A percentile compares a stretch with the other conserved stretches of the same genome.
phyloP scores from a whole-genome alignment of 257 asterid species.

The Nicotiana benthamiana region DNA sequence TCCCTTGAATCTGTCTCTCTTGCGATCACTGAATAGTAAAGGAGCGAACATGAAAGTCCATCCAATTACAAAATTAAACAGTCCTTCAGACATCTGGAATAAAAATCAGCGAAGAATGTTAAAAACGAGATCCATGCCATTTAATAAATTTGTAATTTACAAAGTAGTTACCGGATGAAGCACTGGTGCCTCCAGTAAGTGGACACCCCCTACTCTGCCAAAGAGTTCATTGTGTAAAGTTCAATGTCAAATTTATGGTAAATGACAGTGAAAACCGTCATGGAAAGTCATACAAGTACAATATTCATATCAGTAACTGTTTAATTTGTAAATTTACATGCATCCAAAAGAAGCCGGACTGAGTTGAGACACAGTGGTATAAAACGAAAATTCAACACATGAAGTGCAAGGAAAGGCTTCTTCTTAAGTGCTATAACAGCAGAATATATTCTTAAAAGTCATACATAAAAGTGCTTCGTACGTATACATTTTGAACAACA shows the following conservation, averaged over 20 bases:
- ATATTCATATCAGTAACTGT: background rate
- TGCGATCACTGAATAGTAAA: conserved; percentile 69
- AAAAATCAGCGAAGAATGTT: conserved; percentile 9
- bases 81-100: conserved; percentile 82
- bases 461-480: too few relatives aligned
- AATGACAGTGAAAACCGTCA: background rate
- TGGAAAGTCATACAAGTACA: background rate
- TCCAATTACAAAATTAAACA: conserved; percentile 87
- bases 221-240: conserved; percentile 10
- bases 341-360: background rate
- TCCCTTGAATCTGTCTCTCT: conserved; percentile 64
- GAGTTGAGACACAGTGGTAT: background rate
- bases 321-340: background rate
- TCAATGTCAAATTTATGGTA: background rate
- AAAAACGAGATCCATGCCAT: conserved; percentile 1
- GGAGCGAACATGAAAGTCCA: conserved; percentile 96
- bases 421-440: background rate
- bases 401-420: background rate
- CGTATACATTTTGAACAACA: background rate
- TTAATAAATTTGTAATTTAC: background rate
- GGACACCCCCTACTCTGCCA: conserved; percentile 95
- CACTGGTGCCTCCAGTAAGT: conserved; percentile 71
- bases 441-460: background rate
- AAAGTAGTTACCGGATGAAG: conserved; percentile 56
- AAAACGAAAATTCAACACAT: background rate